Percentiles rank a stretch among this genome's conserved stretches.
Conservation (phyloP, 164 flowering plant genomes). For the Stephania yunnanensis region DNA sequence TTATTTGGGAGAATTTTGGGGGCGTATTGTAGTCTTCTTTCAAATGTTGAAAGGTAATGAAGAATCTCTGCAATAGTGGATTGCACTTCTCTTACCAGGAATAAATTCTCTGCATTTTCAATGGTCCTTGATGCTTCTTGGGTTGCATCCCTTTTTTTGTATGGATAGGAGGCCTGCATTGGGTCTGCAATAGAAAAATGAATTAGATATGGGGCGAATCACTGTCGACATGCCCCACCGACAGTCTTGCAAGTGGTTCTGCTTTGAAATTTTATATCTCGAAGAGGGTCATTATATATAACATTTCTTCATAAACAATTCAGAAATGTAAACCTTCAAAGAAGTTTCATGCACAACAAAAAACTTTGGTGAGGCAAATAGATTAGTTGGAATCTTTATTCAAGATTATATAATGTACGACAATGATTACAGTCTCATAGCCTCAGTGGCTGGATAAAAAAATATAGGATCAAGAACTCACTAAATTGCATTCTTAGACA, state of each 20-base stretch:
- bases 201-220: neutral
- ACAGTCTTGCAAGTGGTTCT: neutral
- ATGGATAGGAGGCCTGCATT: neutral
- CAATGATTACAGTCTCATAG: neutral
- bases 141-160: neutral
- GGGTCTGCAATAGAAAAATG: neutral
- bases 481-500: constrained; percentile 23
- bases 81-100: neutral
- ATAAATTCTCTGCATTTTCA: neutral
- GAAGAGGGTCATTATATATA: neutral
- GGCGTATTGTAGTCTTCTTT: neutral
- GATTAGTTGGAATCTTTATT: no score
- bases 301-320: neutral
- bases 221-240: neutral
- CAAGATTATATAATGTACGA: neutral
- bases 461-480: neutral
- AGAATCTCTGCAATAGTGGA: neutral
- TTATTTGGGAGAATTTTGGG: neutral
- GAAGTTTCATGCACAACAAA: neutral
- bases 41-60: neutral
- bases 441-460: neutral
- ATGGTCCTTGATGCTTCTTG: neutral
- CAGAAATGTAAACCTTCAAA: neutral
- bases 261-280: no score
- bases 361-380: no score